Base-by-base conservation (phyloP, 805 yeast species). In the Starmerella bombicola region DNA sequence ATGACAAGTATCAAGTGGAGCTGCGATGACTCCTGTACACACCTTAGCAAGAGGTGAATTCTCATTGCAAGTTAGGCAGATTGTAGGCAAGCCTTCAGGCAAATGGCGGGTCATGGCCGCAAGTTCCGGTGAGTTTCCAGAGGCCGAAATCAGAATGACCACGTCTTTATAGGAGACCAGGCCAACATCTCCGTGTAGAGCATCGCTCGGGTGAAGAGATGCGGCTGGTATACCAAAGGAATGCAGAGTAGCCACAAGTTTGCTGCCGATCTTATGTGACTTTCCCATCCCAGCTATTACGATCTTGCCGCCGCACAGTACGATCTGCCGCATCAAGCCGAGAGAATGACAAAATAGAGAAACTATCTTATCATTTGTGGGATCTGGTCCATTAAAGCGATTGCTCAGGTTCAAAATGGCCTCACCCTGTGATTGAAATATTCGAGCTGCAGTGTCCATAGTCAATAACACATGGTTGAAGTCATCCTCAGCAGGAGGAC, bases 111-210 rank as follows among this genome's bases (percentile, higher is more conserved):
- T 58, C 53, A 80, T 57, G 45, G 53, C 51, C 30, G 74, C 42
- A 28, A 85, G 67, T 55, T 84, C 95, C 0, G 85, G 81, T 1
- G 94, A 79, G 51, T 76, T 77, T 1, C 95, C 95, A 23, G 88
- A 76, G 1, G 86, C 80, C 0, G 86, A 74, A 28, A 84, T 72
- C 52, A 82, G 63, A 2, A 85, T 58, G 38, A 84, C 46, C 48
- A 79, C 82, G 43, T 69, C 68, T 19, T 68, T 62, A 15, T 68
- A 68, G 37, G 71, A 60, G 7, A 85, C 61, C 29, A 77, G 60
- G 2, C 95, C 95, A 51, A 84, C 67, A 57, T 84, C 95, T 5
- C 95, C 95, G 57, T 84, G 95, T 16, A 85, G 63, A 0, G 95
- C 95, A 46, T 84, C 95, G 3, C 81, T 64, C 0, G 95, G 94